phyloP scores from a whole-genome alignment of 495 filamentous ascomycete species.

The Penicillium argentinense region DNA sequence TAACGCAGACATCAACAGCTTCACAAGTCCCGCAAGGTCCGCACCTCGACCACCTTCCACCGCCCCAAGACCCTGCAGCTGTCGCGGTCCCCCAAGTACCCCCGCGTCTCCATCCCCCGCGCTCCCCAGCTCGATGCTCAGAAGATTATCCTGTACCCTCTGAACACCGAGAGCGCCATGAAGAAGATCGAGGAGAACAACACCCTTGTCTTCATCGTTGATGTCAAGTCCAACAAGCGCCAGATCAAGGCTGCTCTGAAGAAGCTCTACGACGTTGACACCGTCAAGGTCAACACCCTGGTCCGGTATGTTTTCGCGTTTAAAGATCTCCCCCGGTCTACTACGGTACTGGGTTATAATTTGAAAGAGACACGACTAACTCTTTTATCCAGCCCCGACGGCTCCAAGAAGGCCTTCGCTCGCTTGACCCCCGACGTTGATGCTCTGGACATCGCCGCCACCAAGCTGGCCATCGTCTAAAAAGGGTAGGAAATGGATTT shows the following conservation, averaged over 20 bases:
- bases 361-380: background rate
- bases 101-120: slow-evolving; percentile 89
- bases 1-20: slow-evolving; percentile 19
- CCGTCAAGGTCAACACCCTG: slow-evolving; percentile 97
- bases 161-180: slow-evolving; percentile 99
- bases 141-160: slow-evolving; percentile 80
- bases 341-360: background rate
- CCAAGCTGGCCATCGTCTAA: slow-evolving; percentile 98
- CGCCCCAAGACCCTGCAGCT: slow-evolving; percentile 91
- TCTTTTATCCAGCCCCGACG: slow-evolving; percentile 68
- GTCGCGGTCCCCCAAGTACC: slow-evolving; percentile 92
- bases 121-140: slow-evolving; percentile 87
- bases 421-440: slow-evolving; percentile 94
- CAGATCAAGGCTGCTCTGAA: slow-evolving; percentile 98
- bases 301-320: slow-evolving; percentile 85
- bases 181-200: slow-evolving; percentile 99
- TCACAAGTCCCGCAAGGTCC: slow-evolving; percentile 89
- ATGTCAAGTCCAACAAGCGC: slow-evolving; percentile 98
- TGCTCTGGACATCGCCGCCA: slow-evolving; percentile 98
- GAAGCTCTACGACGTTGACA: slow-evolving; percentile 98
- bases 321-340: too few relatives aligned
- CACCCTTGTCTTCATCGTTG: slow-evolving; percentile 97
- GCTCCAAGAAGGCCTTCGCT: slow-evolving; percentile 97
- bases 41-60: slow-evolving; percentile 94
- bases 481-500: slow-evolving; percentile 30